Evolutionary conservation across 2,329 filamentous ascomycete genomes (phyloP).

Genomic region (Hymenoscyphus repandus): DNA sequence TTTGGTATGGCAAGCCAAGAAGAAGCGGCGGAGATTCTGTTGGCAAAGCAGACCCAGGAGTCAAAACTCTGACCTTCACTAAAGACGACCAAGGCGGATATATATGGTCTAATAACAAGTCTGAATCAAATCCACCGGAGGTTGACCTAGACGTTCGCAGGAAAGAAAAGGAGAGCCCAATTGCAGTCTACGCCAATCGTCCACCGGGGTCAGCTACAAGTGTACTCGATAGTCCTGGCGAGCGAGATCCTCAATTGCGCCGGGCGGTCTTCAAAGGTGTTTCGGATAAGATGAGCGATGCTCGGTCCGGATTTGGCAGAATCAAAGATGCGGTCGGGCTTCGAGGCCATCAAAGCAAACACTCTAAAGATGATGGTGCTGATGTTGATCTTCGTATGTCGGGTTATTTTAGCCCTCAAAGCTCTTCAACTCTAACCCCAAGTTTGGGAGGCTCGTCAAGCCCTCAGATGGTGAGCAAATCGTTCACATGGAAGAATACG

Average conservation of each 20-base stretch:
- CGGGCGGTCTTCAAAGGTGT: slow-evolving; percentile 73
- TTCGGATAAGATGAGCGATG: slow-evolving; percentile 72
- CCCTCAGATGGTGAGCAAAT: slow-evolving; percentile 38
- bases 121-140: slow-evolving; percentile 47
- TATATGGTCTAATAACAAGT: slow-evolving; percentile 42
- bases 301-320: slow-evolving; percentile 73
- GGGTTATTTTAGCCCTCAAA: slow-evolving; percentile 23
- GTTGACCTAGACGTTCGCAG: slow-evolving; percentile 41
- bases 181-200: slow-evolving; percentile 38
- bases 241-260: slow-evolving; percentile 50
- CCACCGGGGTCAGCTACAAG: slow-evolving; percentile 43
- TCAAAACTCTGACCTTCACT: slow-evolving; percentile 45
- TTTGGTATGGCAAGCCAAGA: slow-evolving; percentile 87
- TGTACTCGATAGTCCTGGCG: slow-evolving; percentile 46
- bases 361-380: slow-evolving; percentile 47
- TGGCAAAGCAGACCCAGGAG: slow-evolving; percentile 42
- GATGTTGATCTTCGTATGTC: slow-evolving; percentile 17
- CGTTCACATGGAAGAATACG: slow-evolving; percentile 61
- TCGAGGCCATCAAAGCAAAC: slow-evolving; percentile 45
- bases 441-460: slow-evolving; percentile 16
- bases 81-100: slow-evolving; percentile 49
- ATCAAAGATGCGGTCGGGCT: slow-evolving; percentile 78
- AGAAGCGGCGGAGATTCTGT: slow-evolving; percentile 45
- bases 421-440: slow-evolving; percentile 14
- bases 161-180: slow-evolving; percentile 40